Evolutionary conservation across 768 basidiomycete genomes (phyloP).

Genomic region (Saitozyma sp.): DNA sequence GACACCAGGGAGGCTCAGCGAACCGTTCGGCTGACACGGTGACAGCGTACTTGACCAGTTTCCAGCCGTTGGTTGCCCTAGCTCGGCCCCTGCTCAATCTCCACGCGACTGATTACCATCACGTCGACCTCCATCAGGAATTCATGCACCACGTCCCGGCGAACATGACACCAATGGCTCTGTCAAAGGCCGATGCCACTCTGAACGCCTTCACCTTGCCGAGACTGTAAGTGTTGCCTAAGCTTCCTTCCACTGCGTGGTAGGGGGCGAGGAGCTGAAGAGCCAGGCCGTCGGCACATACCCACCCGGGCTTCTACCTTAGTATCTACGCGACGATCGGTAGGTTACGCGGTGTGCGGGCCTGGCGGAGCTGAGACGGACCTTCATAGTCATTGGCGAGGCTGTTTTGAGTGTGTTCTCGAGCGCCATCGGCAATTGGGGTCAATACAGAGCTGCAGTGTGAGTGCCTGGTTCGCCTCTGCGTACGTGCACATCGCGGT

Average conservation of each 20-base stretch:
- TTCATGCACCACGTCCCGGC: conserved; percentile 21
- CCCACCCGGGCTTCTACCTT: conserved; percentile 42
- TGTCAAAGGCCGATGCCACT: not conserved
- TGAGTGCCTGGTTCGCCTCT: conserved; percentile 11
- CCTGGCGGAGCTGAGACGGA: too few species aligned
- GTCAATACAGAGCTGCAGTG: conserved; percentile 38
- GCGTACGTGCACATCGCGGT: not conserved
- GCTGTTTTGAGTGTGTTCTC: conserved; percentile 28
- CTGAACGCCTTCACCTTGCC: conserved; percentile 4
- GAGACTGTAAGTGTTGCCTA: not conserved
- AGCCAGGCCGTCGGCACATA: conserved; percentile 28
- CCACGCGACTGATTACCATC: conserved; percentile 15
- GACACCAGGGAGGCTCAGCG: not conserved
- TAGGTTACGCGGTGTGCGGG: too few species aligned
- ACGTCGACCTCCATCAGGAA: conserved; percentile 26
- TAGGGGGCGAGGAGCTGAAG: not conserved
- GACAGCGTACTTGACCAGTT: conserved; percentile 25
- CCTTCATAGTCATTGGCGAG: conserved; percentile 19
- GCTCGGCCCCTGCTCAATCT: conserved; percentile 10
- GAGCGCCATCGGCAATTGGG: conserved; percentile 32
- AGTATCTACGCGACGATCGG: conserved; percentile 31
- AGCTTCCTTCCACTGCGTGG: not conserved
- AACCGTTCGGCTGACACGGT: not conserved
- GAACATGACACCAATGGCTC: not conserved
- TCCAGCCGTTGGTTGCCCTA: conserved; percentile 14